These are phyloP conservation scores for Thyridium curvatum DNA, from an alignment of 2,329 filamentous ascomycete genomes.

Conservation along the genomic window DNA sequence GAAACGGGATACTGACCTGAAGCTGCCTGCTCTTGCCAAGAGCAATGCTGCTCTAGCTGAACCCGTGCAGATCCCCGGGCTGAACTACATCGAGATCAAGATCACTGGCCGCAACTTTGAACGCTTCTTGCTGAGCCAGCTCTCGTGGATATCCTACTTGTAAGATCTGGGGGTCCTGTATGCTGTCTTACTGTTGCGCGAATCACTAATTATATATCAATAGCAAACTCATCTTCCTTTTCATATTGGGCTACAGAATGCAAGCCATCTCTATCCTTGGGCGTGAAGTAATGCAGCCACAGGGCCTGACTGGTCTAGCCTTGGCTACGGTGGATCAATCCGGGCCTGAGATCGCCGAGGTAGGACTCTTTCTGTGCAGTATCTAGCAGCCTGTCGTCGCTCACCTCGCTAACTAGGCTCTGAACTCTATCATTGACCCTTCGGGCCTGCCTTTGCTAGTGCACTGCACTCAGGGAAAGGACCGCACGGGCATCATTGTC, in stretches of 20 bases:
- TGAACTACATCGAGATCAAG: constrained; percentile 61
- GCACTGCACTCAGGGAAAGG: constrained; percentile 88
- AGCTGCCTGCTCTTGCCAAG: constrained; percentile 34
- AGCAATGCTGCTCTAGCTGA: constrained; percentile 45
- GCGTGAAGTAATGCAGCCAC: constrained; percentile 62
- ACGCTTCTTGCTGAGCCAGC: constrained; percentile 56
- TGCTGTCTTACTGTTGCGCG: too few relatives aligned
- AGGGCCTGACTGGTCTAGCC: constrained; percentile 66
- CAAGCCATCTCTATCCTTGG: constrained; percentile 66
- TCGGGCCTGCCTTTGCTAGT: constrained; percentile 57
- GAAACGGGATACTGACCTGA: constrained; percentile 46
- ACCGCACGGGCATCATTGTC: constrained; percentile 69
- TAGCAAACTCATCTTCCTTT: constrained; percentile 56
- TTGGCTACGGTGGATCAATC: constrained; percentile 65
- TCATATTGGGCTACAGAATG: constrained; percentile 59
- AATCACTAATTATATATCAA: too few relatives aligned
- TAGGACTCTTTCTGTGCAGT: constrained; percentile 10
- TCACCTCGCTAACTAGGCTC: constrained; percentile 3
- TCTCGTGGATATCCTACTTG: constrained; percentile 63
- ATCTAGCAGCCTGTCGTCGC: neutral
- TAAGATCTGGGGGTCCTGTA: too few relatives aligned
- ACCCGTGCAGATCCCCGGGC: constrained; percentile 55
- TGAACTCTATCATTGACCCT: constrained; percentile 10
- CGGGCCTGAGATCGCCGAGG: constrained; percentile 50
- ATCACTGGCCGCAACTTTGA: constrained; percentile 71